phyloP scores from a whole-genome alignment of 2,329 filamentous ascomycete species.

The Shiraia sp. region DNA sequence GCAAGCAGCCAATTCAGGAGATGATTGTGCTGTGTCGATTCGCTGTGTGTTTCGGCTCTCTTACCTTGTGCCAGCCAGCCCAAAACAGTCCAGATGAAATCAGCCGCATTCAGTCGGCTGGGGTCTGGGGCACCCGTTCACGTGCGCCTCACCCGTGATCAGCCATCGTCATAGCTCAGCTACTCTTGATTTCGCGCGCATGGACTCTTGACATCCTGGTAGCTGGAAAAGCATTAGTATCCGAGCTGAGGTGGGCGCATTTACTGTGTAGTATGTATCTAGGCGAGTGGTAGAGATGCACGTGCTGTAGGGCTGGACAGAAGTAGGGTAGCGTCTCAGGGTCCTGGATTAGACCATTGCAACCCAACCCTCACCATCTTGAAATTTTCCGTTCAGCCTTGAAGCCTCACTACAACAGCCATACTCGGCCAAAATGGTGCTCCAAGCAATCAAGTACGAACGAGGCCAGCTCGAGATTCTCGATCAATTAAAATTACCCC shows the following conservation, averaged over 20 bases:
- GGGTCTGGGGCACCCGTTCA: not conserved
- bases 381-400: conserved; percentile 19
- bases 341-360: conserved; percentile 14
- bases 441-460: conserved; percentile 78
- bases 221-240: not conserved
- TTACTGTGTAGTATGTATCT: too few species aligned
- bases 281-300: conserved; percentile 5
- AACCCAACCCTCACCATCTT: conserved; percentile 26
- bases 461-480: conserved; percentile 75
- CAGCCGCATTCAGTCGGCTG: not conserved
- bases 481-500: conserved; percentile 80
- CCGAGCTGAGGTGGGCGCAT: too few species aligned
- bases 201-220: not conserved
- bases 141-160: conserved; percentile 6
- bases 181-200: not conserved
- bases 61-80: too few species aligned
- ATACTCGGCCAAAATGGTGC: conserved; percentile 50
- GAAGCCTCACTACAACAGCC: conserved; percentile 10
- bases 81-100: not conserved
- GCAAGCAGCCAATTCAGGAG: too few species aligned
- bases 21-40: too few species aligned
- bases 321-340: conserved; percentile 16
- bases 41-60: too few species aligned
- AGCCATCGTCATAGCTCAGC: not conserved
- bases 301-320: conserved; percentile 8